Conservation (phyloP, 306 rosid species). For the Oxytropis ochrocephala region DNA sequence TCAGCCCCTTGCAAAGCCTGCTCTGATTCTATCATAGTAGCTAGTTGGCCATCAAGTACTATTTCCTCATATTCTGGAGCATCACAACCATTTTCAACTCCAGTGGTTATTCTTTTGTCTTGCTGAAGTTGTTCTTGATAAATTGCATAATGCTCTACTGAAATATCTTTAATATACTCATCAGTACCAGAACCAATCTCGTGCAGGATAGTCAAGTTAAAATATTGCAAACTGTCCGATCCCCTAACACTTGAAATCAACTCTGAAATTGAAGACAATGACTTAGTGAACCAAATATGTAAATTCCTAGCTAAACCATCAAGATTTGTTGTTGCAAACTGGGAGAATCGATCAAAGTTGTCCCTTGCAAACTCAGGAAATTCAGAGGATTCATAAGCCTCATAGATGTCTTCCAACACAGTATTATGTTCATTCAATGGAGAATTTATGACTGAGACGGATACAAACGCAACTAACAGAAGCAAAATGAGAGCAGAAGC, state of each 20-base stretch:
- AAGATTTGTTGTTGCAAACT: constrained; percentile 21
- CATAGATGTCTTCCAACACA: constrained; percentile 26
- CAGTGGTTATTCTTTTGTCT: constrained; percentile 7
- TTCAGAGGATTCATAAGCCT: constrained; percentile 22
- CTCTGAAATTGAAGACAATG: constrained; percentile 28
- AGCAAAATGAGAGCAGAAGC: constrained; percentile 37
- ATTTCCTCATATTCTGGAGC: constrained; percentile 18
- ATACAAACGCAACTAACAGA: constrained; percentile 29
- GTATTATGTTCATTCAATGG: constrained; percentile 25
- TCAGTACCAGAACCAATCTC: background rate
- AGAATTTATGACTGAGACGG: constrained; percentile 33
- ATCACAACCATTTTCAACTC: constrained; percentile 9
- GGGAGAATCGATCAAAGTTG: constrained; percentile 37
- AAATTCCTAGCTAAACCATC: background rate
- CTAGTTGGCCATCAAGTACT: background rate
- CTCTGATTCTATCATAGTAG: background rate
- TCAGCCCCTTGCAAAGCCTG: background rate
- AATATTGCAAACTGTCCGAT: constrained; percentile 27
- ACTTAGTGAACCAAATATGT: constrained; percentile 24
- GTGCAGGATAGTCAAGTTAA: constrained; percentile 41
- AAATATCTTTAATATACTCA: constrained; percentile 1
- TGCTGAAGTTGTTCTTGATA: constrained; percentile 20
- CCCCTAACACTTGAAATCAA: constrained; percentile 33
- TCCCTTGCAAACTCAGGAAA: constrained; percentile 33
- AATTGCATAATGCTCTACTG: constrained; percentile 4